Percentiles rank a stretch among this genome's conserved stretches.
These are phyloP conservation scores for Phytophthora litchii DNA, from an alignment of 352 stramenopile genomes.

Conservation along the genomic window DNA sequence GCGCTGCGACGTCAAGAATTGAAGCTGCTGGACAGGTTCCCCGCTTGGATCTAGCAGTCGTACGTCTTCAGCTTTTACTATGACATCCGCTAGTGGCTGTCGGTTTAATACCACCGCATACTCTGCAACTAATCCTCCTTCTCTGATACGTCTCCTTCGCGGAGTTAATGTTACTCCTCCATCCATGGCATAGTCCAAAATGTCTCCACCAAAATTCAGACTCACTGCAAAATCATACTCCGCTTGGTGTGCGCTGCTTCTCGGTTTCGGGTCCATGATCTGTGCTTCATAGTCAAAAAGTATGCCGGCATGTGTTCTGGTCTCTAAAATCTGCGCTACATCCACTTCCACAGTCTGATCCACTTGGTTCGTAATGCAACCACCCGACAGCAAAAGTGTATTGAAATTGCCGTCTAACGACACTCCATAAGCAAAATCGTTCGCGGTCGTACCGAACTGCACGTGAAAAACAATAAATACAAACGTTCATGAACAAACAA, in stretches of 20 bases:
- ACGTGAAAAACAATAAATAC: background rate
- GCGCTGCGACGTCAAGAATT: constrained; percentile 33
- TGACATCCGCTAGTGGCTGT: constrained; percentile 56
- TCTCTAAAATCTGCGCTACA: constrained; percentile 46
- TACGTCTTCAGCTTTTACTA: constrained; percentile 48
- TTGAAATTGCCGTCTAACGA: constrained; percentile 49
- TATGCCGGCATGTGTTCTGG: constrained; percentile 28
- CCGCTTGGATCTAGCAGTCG: constrained; percentile 33
- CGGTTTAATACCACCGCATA: constrained; percentile 78
- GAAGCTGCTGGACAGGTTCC: constrained; percentile 48
- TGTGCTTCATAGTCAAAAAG: constrained; percentile 50
- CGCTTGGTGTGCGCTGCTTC: constrained; percentile 21
- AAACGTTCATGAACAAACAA: background rate
- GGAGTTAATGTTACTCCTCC: constrained; percentile 64
- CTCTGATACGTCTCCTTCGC: constrained; percentile 48
- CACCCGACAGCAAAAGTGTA: constrained; percentile 61
- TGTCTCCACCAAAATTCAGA: constrained; percentile 55
- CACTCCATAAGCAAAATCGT: constrained; percentile 69
- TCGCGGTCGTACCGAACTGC: constrained; percentile 67
- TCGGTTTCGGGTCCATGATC: constrained; percentile 49
- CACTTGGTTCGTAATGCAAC: constrained; percentile 46
- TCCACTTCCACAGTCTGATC: constrained; percentile 53
- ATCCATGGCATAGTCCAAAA: constrained; percentile 77
- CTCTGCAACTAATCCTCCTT: constrained; percentile 55
- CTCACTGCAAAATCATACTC: constrained; percentile 66